Conservation (phyloP, 495 filamentous ascomycete genomes). For the Talaromyces nanjingensis region DNA sequence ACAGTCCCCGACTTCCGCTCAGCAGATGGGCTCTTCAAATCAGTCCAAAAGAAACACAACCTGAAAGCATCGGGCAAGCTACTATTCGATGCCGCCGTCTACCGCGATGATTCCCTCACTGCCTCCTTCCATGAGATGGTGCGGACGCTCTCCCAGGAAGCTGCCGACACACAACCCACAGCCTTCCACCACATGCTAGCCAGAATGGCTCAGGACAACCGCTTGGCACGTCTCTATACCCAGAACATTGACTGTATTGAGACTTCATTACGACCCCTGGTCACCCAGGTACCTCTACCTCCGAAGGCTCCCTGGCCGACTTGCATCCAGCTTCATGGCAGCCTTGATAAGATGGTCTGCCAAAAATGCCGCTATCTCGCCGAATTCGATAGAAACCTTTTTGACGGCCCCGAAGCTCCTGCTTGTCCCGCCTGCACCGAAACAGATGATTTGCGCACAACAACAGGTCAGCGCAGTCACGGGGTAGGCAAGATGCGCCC, state of each 20-base stretch:
- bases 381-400: slow-evolving; percentile 70
- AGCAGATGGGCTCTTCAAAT: slow-evolving; percentile 76
- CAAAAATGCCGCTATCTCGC: slow-evolving; percentile 77
- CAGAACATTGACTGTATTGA: slow-evolving; percentile 97
- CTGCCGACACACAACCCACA: slow-evolving; percentile 70
- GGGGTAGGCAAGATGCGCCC: slow-evolving; percentile 87
- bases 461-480: slow-evolving; percentile 86
- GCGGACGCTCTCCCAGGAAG: slow-evolving; percentile 70
- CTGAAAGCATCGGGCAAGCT: slow-evolving; percentile 91
- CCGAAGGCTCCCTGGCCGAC: slow-evolving; percentile 85
- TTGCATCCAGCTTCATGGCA: slow-evolving; percentile 91
- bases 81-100: slow-evolving; percentile 95
- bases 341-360: slow-evolving; percentile 92
- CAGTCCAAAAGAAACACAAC: slow-evolving; percentile 75
- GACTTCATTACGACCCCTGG: slow-evolving; percentile 71
- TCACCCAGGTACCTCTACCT: slow-evolving; percentile 65
- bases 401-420: slow-evolving; percentile 80
- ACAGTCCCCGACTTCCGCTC: slow-evolving; percentile 96
- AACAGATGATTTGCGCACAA: slow-evolving; percentile 66
- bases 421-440: slow-evolving; percentile 67
- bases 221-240: slow-evolving; percentile 85
- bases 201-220: slow-evolving; percentile 78
- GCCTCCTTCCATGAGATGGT: slow-evolving; percentile 94
- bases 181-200: slow-evolving; percentile 92
- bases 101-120: slow-evolving; percentile 81